These are phyloP conservation scores for Botrytis squamosa DNA, from an alignment of 2,329 filamentous ascomycete species.

Conservation along the genomic window DNA sequence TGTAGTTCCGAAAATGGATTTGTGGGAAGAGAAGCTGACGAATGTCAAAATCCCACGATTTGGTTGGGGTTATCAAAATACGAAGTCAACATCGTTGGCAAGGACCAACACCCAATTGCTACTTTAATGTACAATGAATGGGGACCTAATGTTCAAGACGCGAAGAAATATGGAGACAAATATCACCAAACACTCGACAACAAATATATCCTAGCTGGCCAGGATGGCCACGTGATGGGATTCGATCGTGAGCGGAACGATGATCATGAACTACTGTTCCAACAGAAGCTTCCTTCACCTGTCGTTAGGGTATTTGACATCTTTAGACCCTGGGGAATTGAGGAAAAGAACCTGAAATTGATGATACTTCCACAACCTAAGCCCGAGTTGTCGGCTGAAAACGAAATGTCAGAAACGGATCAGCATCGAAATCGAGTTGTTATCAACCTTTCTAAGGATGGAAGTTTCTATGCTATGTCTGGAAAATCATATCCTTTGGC, in stretches of 20 bases:
- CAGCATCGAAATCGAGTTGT: constrained; percentile 68
- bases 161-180: constrained; percentile 62
- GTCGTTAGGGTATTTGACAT: constrained; percentile 90
- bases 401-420: constrained; percentile 45
- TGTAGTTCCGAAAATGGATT: constrained; percentile 64
- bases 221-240: constrained; percentile 80
- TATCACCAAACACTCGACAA: constrained; percentile 79
- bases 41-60: constrained; percentile 78
- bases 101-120: constrained; percentile 74
- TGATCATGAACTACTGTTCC: constrained; percentile 52
- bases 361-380: constrained; percentile 84
- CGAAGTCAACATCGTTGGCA: constrained; percentile 78
- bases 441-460: constrained; percentile 80
- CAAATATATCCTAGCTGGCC: constrained; percentile 82
- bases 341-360: constrained; percentile 68
- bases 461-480: constrained; percentile 92
- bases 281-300: constrained; percentile 69
- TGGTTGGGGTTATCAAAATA: constrained; percentile 88
- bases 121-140: constrained; percentile 93
- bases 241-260: constrained; percentile 59
- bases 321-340: constrained; percentile 67
- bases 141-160: constrained; percentile 86
- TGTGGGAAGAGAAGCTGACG: constrained; percentile 55
- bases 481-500: constrained; percentile 83
- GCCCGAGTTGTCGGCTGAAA: constrained; percentile 52